Conservation (phyloP, 306 rosid genomes). For the Citrullus colocynthis region DNA sequence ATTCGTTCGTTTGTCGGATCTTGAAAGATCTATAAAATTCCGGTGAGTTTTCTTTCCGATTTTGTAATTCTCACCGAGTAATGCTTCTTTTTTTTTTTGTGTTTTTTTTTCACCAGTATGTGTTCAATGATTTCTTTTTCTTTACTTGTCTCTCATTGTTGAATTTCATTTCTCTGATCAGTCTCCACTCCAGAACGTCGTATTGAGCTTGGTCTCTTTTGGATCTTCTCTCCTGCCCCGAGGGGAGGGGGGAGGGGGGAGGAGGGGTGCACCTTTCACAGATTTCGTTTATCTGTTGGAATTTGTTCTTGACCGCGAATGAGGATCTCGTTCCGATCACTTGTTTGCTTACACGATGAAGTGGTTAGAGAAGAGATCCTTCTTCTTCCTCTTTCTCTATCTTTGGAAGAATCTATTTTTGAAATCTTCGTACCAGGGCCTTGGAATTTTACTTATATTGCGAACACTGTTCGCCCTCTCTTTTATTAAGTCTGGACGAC, state of each 20-base stretch:
- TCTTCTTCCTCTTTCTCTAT: not conserved
- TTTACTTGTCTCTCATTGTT: constrained; percentile 1
- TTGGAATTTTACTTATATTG: not conserved
- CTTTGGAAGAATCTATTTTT: not conserved
- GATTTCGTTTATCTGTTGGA: constrained; percentile 1
- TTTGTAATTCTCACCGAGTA: not conserved
- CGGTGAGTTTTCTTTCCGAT: constrained; percentile 7
- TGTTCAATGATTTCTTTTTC: not conserved
- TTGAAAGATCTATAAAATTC: not conserved
- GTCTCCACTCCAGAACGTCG: not conserved
- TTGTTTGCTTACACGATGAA: not conserved
- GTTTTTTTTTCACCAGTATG: not conserved
- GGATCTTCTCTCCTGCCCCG: constrained; percentile 4
- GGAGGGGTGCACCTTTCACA: not conserved
- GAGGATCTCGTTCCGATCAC: not conserved
- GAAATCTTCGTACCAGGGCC: not conserved
- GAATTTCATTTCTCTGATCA: constrained; percentile 5
- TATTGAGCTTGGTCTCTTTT: constrained; percentile 5
- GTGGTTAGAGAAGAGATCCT: constrained; percentile 4
- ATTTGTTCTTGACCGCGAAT: not conserved
- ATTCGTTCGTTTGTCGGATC: not conserved
- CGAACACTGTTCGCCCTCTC: not conserved
- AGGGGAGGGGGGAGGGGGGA: not conserved
- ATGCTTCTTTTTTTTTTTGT: not conserved
- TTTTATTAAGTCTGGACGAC: not conserved